Conservation (phyloP, 257 asterid species). For the Verbascum thapsus region DNA sequence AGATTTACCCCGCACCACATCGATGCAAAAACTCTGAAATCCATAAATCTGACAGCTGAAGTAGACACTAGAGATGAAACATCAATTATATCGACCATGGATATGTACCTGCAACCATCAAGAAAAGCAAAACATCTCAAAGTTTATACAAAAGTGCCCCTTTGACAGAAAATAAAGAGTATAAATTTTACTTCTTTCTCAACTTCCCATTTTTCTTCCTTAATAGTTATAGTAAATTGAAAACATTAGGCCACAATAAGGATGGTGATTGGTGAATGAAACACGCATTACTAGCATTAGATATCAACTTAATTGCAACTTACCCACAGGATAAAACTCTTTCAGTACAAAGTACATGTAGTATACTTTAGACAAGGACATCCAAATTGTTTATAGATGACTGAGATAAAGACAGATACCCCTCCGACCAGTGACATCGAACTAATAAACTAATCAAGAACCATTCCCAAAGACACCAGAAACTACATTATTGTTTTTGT, state of each 20-base stretch:
- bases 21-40: constrained; percentile 69
- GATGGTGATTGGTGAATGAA: neutral
- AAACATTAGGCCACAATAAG: neutral
- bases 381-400: neutral
- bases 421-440: constrained; percentile 16
- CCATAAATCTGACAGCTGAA: constrained; percentile 63
- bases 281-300: neutral
- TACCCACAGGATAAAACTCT: constrained; percentile 1
- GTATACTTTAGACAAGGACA: neutral
- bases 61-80: constrained; percentile 52
- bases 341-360: neutral
- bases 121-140: constrained; percentile 18
- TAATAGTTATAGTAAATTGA: constrained; percentile 8
- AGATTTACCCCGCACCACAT: constrained; percentile 72
- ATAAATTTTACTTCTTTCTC: constrained; percentile 3
- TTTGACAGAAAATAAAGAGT: neutral
- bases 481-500: neutral
- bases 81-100: constrained; percentile 82
- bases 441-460: constrained; percentile 1
- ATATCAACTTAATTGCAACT: neutral
- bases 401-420: constrained; percentile 12
- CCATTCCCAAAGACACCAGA: constrained; percentile 4
- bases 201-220: neutral
- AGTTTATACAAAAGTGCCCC: neutral
- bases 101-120: constrained; percentile 64